Evolutionary conservation across 495 filamentous ascomycete genomes (phyloP).

Genomic region (Penicillium cosmopolitanum): DNA sequence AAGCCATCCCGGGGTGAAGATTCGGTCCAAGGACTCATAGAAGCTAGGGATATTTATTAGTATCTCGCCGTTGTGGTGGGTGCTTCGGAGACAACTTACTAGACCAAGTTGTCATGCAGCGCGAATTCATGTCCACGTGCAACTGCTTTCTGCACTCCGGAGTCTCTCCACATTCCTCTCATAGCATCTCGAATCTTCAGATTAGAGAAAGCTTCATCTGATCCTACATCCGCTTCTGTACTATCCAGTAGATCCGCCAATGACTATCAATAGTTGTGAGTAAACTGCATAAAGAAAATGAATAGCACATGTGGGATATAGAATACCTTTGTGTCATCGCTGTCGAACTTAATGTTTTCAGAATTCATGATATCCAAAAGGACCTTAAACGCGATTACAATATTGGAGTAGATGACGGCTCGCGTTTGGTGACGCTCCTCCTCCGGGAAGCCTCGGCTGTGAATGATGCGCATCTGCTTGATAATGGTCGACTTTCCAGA

Average conservation of each 20-base stretch:
- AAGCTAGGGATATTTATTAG: slow-evolving; percentile 62
- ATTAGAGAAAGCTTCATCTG: slow-evolving; percentile 70
- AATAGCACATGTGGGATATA: background rate
- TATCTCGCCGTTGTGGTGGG: background rate
- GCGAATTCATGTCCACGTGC: slow-evolving; percentile 94
- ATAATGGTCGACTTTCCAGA: slow-evolving; percentile 97
- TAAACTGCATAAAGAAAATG: slow-evolving; percentile 1
- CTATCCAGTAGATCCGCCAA: slow-evolving; percentile 40
- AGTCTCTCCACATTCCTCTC: slow-evolving; percentile 81
- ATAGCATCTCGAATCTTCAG: slow-evolving; percentile 73
- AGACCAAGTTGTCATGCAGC: slow-evolving; percentile 90
- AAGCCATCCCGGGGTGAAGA: slow-evolving; percentile 85
- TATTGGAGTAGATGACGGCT: slow-evolving; percentile 91
- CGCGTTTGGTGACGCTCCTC: slow-evolving; percentile 91
- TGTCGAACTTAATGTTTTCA: slow-evolving; percentile 74
- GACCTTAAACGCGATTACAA: slow-evolving; percentile 85
- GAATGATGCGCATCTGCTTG: slow-evolving; percentile 99
- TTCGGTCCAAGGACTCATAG: slow-evolving; percentile 84
- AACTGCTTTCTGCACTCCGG: slow-evolving; percentile 82
- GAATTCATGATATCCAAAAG: slow-evolving; percentile 94
- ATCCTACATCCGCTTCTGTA: slow-evolving; percentile 73
- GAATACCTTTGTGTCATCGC: slow-evolving; percentile 71
- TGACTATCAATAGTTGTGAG: slow-evolving; percentile 29
- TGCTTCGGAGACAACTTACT: slow-evolving; percentile 62
- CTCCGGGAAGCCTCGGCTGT: slow-evolving; percentile 88